phyloP scores from a whole-genome alignment of 305 asterid species.

The Plantago lanceolata region DNA sequence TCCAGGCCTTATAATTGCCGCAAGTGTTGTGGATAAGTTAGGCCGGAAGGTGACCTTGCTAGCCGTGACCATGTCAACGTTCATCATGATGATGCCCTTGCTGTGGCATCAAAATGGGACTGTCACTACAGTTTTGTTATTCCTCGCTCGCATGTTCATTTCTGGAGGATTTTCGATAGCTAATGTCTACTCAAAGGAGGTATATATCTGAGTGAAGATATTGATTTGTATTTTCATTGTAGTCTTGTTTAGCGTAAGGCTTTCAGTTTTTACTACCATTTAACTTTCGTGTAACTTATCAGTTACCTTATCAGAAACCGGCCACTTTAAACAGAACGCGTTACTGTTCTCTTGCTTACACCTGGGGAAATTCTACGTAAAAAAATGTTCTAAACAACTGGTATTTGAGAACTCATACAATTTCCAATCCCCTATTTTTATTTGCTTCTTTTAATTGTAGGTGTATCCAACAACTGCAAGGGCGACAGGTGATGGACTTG shows the following conservation, averaged over 20 bases:
- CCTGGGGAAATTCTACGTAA: no score
- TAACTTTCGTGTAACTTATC: no score
- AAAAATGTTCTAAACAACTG: no score
- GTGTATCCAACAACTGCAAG: constrained; percentile 58
- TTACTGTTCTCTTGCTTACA: no score
- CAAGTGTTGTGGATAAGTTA: constrained; percentile 15
- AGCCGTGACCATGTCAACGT: not conserved
- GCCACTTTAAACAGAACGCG: no score
- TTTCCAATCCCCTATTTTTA: no score
- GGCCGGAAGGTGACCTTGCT: constrained; percentile 19
- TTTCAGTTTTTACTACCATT: not conserved
- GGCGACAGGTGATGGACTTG: constrained; percentile 46
- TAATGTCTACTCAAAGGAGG: constrained; percentile 13
- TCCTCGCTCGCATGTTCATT: constrained; percentile 17
- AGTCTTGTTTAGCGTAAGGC: not conserved
- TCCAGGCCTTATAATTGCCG: constrained; percentile 13
- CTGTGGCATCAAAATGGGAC: constrained; percentile 14
- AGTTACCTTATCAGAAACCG: not conserved
- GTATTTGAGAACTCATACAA: no score
- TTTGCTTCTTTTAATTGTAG: constrained; percentile 21
- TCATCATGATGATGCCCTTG: constrained; percentile 15
- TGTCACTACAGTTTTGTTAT: constrained; percentile 7
- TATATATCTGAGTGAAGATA: not conserved
- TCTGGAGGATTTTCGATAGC: constrained; percentile 17
- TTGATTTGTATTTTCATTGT: not conserved